Conservation (phyloP, 176 grass and related monocot genomes). For the Metroxylon sagu region DNA sequence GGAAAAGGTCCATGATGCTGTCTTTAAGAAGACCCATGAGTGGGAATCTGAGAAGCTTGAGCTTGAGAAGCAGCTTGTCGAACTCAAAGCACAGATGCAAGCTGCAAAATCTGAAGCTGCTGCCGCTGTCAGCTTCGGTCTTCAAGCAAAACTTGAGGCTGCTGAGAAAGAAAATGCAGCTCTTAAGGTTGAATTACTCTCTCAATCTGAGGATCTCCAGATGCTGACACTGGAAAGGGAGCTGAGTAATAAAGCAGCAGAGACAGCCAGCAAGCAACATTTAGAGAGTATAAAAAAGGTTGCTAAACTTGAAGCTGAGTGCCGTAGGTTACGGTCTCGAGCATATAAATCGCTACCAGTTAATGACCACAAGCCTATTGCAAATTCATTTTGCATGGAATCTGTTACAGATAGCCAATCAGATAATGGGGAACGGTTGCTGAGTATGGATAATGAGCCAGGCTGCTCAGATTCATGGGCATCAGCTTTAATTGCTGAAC, state of each 20-base stretch:
- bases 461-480: slow-evolving; percentile 6
- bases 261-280: slow-evolving; percentile 13
- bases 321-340: slow-evolving; percentile 8
- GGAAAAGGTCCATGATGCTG: slow-evolving; percentile 2
- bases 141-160: slow-evolving; percentile 1
- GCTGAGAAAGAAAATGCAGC: slow-evolving; percentile 10
- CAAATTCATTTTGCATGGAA: slow-evolving; percentile 7
- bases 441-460: slow-evolving; percentile 1
- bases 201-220: slow-evolving; percentile 2
- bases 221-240: slow-evolving; percentile 8
- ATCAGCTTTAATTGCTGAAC: slow-evolving; percentile 10
- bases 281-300: slow-evolving; percentile 11
- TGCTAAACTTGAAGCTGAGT: slow-evolving; percentile 8
- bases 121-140: not conserved
- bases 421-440: slow-evolving; percentile 7
- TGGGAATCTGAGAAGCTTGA: slow-evolving; percentile 5
- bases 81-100: slow-evolving; percentile 8
- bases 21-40: slow-evolving; percentile 1
- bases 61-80: not conserved
- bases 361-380: slow-evolving; percentile 1
- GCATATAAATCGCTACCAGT: not conserved
- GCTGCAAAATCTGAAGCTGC: slow-evolving; percentile 3
- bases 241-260: slow-evolving; percentile 12
- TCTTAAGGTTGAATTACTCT: slow-evolving; percentile 4
- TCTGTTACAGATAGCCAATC: slow-evolving; percentile 15